phyloP scores from a whole-genome alignment of 2,329 filamentous ascomycete species.

The Diplocarpon mali region DNA sequence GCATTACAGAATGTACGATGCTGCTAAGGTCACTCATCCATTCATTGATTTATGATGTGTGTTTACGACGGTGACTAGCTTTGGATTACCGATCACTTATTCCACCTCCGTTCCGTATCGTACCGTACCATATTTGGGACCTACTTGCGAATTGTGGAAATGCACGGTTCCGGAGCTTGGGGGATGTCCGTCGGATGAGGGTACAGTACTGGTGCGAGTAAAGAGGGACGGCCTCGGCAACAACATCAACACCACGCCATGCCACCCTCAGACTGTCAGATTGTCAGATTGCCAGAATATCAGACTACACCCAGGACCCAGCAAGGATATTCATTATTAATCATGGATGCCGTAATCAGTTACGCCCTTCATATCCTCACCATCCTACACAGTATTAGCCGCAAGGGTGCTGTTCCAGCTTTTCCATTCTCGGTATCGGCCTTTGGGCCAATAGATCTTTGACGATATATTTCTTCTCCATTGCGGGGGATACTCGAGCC shows the following conservation, averaged over 20 bases:
- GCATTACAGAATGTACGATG: too few relatives aligned
- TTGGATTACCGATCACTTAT: too few relatives aligned
- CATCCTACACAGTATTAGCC: background rate
- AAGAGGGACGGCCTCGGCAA: constrained; percentile 1
- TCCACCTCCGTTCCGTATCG: too few relatives aligned
- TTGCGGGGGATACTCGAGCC: too few relatives aligned
- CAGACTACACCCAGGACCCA: too few relatives aligned
- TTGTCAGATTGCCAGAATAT: too few relatives aligned
- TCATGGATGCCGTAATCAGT: too few relatives aligned
- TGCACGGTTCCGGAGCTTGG: constrained; percentile 2
- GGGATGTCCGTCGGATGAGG: constrained; percentile 15
- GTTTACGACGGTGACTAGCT: too few relatives aligned
- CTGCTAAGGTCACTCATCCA: too few relatives aligned
- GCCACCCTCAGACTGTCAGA: background rate
- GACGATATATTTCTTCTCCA: background rate
- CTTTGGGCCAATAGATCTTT: constrained; percentile 3
- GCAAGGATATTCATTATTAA: too few relatives aligned
- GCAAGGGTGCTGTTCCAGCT: background rate
- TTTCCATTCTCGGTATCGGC: constrained; percentile 1
- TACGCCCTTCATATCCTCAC: background rate
- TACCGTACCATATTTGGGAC: background rate
- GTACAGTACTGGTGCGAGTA: too few relatives aligned
- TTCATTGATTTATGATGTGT: too few relatives aligned
- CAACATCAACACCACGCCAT: background rate
- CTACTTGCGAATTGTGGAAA: background rate